Evolutionary conservation across 2,329 filamentous ascomycete genomes (phyloP), one percentile per base, ranked within the genome.

Genomic region (Cladobotryum protrusum): DNA sequence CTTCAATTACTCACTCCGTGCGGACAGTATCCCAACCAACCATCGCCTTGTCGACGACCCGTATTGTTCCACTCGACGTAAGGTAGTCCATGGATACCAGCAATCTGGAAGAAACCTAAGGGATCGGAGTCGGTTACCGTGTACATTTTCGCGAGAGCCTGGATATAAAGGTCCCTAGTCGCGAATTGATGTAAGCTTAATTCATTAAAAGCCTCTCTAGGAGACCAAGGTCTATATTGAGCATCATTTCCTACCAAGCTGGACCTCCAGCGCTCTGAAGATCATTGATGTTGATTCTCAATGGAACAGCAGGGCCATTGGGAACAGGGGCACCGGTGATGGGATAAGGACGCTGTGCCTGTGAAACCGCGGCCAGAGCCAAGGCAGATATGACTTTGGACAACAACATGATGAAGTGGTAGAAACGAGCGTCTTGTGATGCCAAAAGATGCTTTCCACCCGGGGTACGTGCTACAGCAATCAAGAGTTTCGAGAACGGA

Each of bases 81-180:
- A 2, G 74, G 74, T 56, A 65, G 61, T 29, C 70, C 71, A 53
- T 73, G 71, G 37, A 73, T 71, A 74, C 77, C 76, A 44, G 66
- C 61, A 50, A 81, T 61, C 48, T 76, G 70, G 56, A 77, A 80
- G 59, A 72, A 79, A 1, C 77, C 80, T 49, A 67, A 54, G 43
- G 67, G 65, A 35, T 79, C 68, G 5, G 62, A 59, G 47, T 72
- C 63, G 50, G 70, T 58, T 24, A 60, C 61, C 3, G 64, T 63
- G 49, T 78, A 71, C 54, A 79, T 66, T 18, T 67, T 63, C 34
- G 62, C 60, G 15, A 79, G 58, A 12, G 73, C 72, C 37, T 69
- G 70, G 19, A 80, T 66, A 55, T 75, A 76, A 5, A 80, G 66
- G 43, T 79, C 73, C 75, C 75, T 72, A 37, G 43, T 37, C 36